Percentiles rank a stretch among this genome's conserved stretches.
phyloP scores from a whole-genome alignment of 306 rosid genomes.

The Astragalus membranaceus region DNA sequence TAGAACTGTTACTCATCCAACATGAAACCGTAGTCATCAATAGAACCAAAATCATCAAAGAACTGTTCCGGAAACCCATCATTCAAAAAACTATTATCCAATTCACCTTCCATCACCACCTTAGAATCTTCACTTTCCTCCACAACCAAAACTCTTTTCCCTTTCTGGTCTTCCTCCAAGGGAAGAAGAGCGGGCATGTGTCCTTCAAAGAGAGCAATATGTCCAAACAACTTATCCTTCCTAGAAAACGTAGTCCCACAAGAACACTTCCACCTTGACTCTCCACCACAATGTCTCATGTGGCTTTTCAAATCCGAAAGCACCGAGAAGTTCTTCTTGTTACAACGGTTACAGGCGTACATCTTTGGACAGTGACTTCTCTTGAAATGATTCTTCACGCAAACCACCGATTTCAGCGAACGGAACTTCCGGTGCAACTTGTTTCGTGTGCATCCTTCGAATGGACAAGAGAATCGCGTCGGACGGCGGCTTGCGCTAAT shows the following conservation, averaged over 20 bases:
- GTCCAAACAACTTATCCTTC: conserved; percentile 79
- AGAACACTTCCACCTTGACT: conserved; percentile 62
- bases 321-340: conserved; percentile 70
- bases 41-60: conserved; percentile 39
- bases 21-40: conserved; percentile 18
- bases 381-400: conserved; percentile 85
- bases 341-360: conserved; percentile 66
- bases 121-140: conserved; percentile 12
- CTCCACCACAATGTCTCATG: conserved; percentile 67
- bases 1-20: too few species aligned
- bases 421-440: conserved; percentile 46
- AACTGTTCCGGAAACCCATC: conserved; percentile 36
- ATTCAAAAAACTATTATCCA: conserved; percentile 5
- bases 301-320: conserved; percentile 81
- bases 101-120: neutral
- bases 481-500: neutral
- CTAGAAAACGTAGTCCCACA: conserved; percentile 83
- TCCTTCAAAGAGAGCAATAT: conserved; percentile 71
- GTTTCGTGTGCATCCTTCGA: conserved; percentile 63
- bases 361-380: conserved; percentile 90
- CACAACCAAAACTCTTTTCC: conserved; percentile 20
- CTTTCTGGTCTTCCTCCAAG: conserved; percentile 32
- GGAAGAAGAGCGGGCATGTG: conserved; percentile 73
- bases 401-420: conserved; percentile 62
- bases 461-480: conserved; percentile 69